Conservation (phyloP, 1,139 yeast species). For the Blastobotrys raffinosifermentans region DNA sequence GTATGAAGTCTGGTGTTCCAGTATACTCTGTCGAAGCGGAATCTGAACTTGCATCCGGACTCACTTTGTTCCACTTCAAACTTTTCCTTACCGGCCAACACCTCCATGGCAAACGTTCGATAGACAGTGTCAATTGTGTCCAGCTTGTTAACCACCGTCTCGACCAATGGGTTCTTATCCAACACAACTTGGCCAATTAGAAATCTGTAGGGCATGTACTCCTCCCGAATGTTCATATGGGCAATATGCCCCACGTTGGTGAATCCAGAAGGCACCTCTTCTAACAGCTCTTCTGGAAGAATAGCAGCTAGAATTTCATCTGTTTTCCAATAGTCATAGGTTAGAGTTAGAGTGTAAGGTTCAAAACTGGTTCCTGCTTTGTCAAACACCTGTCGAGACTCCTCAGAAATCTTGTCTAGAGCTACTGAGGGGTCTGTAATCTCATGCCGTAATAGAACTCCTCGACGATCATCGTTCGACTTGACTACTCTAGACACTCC, state of each 20-base stretch:
- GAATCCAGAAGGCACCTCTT: conserved; percentile 83
- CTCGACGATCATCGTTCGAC: conserved; percentile 39
- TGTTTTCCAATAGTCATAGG: conserved; percentile 80
- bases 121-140: conserved; percentile 82
- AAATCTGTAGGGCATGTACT: conserved; percentile 73
- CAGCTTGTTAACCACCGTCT: conserved; percentile 91
- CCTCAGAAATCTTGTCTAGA: conserved; percentile 36
- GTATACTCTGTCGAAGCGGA: conserved; percentile 89
- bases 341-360: conserved; percentile 53
- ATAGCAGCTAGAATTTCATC: conserved; percentile 78
- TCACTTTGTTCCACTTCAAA: conserved; percentile 83
- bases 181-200: conserved; percentile 86
- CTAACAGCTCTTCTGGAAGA: conserved; percentile 63
- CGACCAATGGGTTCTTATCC: conserved; percentile 75
- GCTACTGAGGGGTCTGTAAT: conserved; percentile 40
- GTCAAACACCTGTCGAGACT: conserved; percentile 42
- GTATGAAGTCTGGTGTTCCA: conserved; percentile 96
- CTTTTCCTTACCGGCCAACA: conserved; percentile 72
- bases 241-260: conserved; percentile 96
- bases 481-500: conserved; percentile 61
- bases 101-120: conserved; percentile 90
- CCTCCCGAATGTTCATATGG: conserved; percentile 79
- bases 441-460: conserved; percentile 56
- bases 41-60: conserved; percentile 75
- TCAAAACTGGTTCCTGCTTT: conserved; percentile 44